phyloP scores from a whole-genome alignment of 169 alveolate species.

The Amoebophrya sp. region DNA sequence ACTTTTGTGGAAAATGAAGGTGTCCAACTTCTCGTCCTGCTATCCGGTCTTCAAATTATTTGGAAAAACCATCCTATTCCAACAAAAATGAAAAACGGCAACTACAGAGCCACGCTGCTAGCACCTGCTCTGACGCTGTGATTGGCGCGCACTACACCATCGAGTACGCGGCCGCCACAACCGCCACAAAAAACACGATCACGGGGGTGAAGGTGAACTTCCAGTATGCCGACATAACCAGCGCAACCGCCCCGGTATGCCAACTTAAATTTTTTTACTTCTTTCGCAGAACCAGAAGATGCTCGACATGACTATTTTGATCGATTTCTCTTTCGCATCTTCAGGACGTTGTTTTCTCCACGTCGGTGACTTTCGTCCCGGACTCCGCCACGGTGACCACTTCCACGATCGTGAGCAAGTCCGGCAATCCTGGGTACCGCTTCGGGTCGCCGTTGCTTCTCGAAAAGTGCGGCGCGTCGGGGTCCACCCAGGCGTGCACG shows the following conservation, averaged over 20 bases:
- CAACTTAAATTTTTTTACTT: no score
- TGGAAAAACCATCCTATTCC: no score
- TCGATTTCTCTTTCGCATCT: neutral
- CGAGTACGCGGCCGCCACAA: neutral
- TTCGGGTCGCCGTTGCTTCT: neutral
- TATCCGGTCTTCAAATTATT: no score
- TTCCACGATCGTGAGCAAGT: no score
- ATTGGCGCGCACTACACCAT: neutral
- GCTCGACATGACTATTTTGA: no score
- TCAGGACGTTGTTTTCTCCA: neutral
- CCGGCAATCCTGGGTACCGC: neutral
- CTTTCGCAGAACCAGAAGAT: no score
- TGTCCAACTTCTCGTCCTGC: no score
- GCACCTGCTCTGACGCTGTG: neutral
- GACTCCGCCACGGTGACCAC: neutral
- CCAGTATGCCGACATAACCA: neutral
- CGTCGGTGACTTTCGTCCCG: neutral
- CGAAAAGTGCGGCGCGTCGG: neutral
- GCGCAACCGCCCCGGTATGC: neutral
- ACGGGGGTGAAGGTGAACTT: neutral
- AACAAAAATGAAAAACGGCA: no score
- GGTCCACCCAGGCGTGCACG: neutral
- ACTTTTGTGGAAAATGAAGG: no score
- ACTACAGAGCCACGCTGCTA: no score
- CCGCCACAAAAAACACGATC: neutral